phyloP scores from a whole-genome alignment of 306 rosid genomes.

The Sicyos baderoa region DNA sequence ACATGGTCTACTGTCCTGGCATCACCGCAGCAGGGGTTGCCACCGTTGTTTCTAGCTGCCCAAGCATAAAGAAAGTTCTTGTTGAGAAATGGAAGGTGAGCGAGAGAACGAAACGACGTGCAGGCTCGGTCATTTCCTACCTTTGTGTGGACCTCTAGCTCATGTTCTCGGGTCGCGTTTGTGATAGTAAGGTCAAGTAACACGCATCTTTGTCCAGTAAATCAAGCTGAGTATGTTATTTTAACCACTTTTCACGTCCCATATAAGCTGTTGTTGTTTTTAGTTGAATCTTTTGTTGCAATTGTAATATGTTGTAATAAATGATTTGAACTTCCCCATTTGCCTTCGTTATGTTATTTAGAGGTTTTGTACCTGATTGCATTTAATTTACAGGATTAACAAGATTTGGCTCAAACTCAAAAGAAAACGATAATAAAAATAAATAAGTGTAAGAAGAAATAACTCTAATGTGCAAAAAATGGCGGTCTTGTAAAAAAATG shows the following conservation, averaged over 20 bases:
- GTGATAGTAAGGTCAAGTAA: background rate
- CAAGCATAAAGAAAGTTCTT: conserved; percentile 68
- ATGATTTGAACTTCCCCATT: background rate
- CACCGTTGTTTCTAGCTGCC: conserved; percentile 72
- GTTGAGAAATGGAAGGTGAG: conserved; percentile 99
- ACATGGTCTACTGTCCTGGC: conserved; percentile 82
- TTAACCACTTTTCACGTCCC: background rate
- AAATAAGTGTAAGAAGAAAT: no score
- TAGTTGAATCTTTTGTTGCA: background rate
- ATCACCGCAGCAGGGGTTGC: conserved; percentile 79
- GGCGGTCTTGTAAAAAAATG: no score
- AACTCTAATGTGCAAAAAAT: no score
- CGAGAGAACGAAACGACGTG: conserved; percentile 73
- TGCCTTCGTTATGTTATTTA: no score
- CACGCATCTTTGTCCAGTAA: background rate
- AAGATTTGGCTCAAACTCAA: no score
- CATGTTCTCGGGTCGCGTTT: background rate
- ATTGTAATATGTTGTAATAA: background rate
- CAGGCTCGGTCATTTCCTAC: conserved; percentile 69
- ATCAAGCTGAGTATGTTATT: background rate
- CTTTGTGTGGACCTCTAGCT: conserved; percentile 63
- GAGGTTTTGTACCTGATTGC: no score
- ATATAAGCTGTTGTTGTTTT: background rate
- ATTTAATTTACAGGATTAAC: no score
- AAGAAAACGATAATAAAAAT: no score